Conservation (phyloP, 2,329 filamentous ascomycete genomes). For the Mycosphaerella arachidis region DNA sequence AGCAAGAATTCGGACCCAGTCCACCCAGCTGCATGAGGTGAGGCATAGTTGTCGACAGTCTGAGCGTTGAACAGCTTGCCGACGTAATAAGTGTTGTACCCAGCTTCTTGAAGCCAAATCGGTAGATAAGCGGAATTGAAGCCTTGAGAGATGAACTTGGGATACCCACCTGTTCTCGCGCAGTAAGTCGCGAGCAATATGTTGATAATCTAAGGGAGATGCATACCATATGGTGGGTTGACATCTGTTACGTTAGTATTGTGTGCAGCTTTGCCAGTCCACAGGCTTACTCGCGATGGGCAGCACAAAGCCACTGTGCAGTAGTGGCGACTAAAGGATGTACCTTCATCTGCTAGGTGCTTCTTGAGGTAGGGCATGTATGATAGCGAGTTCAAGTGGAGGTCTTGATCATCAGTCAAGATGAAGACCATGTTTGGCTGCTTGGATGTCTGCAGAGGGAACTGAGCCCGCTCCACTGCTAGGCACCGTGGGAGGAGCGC, state of each 20-base stretch:
- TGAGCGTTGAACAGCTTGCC: slow-evolving; percentile 70
- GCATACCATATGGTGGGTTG: slow-evolving; percentile 48
- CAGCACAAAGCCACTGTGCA: slow-evolving; percentile 65
- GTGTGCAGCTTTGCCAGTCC: slow-evolving; percentile 63
- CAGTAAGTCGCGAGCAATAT: not conserved
- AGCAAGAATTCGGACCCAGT: slow-evolving; percentile 45
- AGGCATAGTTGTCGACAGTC: slow-evolving; percentile 56
- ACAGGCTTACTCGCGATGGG: slow-evolving; percentile 60
- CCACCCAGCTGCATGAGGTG: slow-evolving; percentile 55
- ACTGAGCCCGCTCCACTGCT: not conserved
- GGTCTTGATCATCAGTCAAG: slow-evolving; percentile 64
- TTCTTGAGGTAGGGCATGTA: slow-evolving; percentile 58
- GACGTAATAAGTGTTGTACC: slow-evolving; percentile 67
- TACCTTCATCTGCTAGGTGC: slow-evolving; percentile 55
- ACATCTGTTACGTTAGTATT: slow-evolving; percentile 67
- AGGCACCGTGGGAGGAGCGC: not conserved
- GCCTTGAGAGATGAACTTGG: slow-evolving; percentile 62
- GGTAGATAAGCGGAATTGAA: slow-evolving; percentile 65
- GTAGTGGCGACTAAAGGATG: slow-evolving; percentile 58
- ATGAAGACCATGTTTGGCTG: slow-evolving; percentile 62
- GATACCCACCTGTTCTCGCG: slow-evolving; percentile 49
- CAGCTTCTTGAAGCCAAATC: slow-evolving; percentile 64
- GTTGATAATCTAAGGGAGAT: not conserved
- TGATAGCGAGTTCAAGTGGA: slow-evolving; percentile 56
- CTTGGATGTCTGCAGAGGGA: slow-evolving; percentile 13